Base-by-base conservation (phyloP, 768 basidiomycete genomes). In the Daedaleopsis nitida region DNA sequence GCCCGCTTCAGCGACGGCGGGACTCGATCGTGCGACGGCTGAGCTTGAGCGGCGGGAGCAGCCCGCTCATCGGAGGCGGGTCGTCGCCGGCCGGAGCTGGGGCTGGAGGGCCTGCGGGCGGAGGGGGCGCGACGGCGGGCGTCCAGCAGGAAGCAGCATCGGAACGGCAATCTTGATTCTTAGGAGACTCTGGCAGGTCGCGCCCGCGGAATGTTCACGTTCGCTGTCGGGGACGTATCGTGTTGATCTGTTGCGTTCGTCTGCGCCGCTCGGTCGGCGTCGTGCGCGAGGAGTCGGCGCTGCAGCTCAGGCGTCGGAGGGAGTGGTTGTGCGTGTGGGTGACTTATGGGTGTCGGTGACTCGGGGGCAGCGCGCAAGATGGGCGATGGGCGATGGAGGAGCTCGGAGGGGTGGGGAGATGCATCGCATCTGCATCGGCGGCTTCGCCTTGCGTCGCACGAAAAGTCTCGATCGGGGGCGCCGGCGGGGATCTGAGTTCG, bases 1-100 rank as follows among this genome's bases (percentile, higher is more conserved):
- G 49, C 6, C 13, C 49, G 21, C 32, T 42, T 2, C 19, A 38
- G 19, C 35, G 43, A 35, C 66, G 72, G 58, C 55, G 68, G 61
- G 72, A 74, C 66, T 70, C 69, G 64, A 65, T 70, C 48, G 70
- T 65, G 55, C 63, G 73, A 49, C 62, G 72, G 66, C 66, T 73
- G 57, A 75, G 74, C 65, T 54, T 73, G 55, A 73, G 74, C 38
- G 70, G 66, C 17, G 63, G 67, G 12, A n/a, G 43, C 8, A 32
- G 42, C 35, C 57, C 43, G 39, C 64, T 69, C 55, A 47, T 57
- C 27, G 65, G 65, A 45, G 53, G 65, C 59, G 51, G 59, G n/a
- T n/a, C n/a, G n/a, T n/a, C n/a, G n/a, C n/a, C n/a, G n/a, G n/a
- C n/a, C 58, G 37, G 37, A 8, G 37, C 9, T 8, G 37, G 37